Evolutionary conservation across 495 filamentous ascomycete genomes (phyloP).

Genomic region (Penicillium bialowiezense): DNA sequence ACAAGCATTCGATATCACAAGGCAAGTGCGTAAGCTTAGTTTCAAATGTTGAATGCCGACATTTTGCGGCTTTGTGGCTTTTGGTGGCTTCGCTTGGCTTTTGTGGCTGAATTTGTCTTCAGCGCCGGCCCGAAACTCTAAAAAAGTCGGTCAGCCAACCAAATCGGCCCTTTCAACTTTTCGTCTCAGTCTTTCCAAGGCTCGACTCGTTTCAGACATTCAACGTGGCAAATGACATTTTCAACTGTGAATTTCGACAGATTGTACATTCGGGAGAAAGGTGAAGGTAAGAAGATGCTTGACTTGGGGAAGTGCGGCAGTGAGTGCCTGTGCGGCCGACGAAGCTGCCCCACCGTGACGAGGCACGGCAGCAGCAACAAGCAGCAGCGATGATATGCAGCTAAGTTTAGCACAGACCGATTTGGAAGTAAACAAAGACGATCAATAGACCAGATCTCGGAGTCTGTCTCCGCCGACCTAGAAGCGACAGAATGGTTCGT

Average conservation of each 20-base stretch:
- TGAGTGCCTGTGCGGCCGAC: not conserved
- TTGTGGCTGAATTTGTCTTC: not conserved
- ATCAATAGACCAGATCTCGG: slow-evolving; percentile 1
- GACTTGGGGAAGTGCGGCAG: too few species aligned
- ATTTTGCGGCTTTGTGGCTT: not conserved
- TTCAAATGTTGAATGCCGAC: not conserved
- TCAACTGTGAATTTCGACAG: too few species aligned
- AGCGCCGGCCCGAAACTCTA: not conserved
- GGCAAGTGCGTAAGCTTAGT: not conserved
- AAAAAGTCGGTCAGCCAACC: not conserved
- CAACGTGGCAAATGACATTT: too few species aligned
- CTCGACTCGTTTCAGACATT: not conserved
- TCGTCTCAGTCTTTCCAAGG: not conserved
- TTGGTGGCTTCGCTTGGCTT: not conserved
- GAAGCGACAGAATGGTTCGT: not conserved
- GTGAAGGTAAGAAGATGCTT: too few species aligned
- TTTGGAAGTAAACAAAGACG: not conserved
- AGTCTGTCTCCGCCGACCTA: not conserved
- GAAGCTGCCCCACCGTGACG: not conserved
- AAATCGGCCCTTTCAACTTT: not conserved
- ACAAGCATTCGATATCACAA: too few species aligned
- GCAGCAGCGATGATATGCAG: not conserved
- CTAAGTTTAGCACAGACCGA: not conserved
- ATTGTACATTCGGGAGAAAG: too few species aligned
- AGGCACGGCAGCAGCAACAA: not conserved